phyloP scores from a whole-genome alignment of 73 alveolate species.

The Paramecium sonneborni region DNA sequence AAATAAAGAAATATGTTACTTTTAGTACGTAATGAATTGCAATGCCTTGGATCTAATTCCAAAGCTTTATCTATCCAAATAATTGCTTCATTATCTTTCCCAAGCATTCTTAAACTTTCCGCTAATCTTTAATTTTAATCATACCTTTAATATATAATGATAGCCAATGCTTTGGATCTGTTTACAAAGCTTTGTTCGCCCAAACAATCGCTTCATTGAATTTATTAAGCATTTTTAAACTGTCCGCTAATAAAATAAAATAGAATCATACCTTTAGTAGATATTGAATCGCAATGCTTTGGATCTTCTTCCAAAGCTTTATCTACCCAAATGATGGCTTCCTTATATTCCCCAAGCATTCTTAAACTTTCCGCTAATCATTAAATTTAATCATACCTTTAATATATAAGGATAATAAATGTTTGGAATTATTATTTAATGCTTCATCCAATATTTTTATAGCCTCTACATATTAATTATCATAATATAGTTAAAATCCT shows the following conservation, averaged over 20 bases:
- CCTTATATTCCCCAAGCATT: not conserved
- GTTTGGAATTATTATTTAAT: not conserved
- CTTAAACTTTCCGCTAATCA: not conserved
- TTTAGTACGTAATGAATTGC: not conserved
- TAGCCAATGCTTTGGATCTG: not conserved
- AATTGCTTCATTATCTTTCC: not conserved
- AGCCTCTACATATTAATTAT: too few species aligned
- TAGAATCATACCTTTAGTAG: not conserved
- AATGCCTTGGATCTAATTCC: not conserved
- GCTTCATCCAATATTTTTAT: too few species aligned
- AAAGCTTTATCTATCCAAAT: not conserved
- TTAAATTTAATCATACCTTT: too few species aligned
- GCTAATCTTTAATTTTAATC: not conserved
- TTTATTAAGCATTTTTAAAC: not conserved
- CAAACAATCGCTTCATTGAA: not conserved
- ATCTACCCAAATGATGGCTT: not conserved
- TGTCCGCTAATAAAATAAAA: not conserved
- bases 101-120: not conserved
- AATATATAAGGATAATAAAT: not conserved
- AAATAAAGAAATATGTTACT: not conserved
- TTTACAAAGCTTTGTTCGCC: not conserved
- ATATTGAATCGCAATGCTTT: not conserved
- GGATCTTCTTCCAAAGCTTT: not conserved
- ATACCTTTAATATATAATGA: not conserved
- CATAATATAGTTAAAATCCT: too few species aligned